Percentiles rank a stretch among this genome's conserved stretches.
phyloP scores from a whole-genome alignment of 1,284 basidiomycete species.

The Lentinula novae-zelandiae region DNA sequence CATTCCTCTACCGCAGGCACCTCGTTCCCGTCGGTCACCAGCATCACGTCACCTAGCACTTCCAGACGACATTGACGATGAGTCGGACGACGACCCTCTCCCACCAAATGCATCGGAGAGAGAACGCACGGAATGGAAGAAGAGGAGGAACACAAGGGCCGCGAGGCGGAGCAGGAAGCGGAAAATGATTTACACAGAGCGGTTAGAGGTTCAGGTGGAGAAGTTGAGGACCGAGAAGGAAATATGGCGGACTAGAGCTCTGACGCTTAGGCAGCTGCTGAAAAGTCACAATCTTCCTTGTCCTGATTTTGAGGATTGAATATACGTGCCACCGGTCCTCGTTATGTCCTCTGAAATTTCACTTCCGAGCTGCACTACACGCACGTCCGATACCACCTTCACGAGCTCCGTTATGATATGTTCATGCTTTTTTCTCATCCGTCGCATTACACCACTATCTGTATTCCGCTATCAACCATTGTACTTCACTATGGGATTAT shows the following conservation, averaged over 20 bases:
- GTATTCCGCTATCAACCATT: not conserved
- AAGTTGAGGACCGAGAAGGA: constrained; percentile 45
- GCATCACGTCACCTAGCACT: not conserved
- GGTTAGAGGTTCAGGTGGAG: constrained; percentile 52
- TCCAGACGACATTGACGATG: constrained; percentile 31
- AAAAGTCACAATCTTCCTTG: constrained; percentile 44
- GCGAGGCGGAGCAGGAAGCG: constrained; percentile 75
- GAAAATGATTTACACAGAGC: constrained; percentile 66
- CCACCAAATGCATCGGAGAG: constrained; percentile 46
- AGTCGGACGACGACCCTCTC: constrained; percentile 42
- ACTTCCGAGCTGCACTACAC: not conserved
- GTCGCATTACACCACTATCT: not conserved
- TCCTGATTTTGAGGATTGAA: constrained; percentile 30
- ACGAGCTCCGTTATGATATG: not conserved
- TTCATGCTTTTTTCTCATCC: not conserved
- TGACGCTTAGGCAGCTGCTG: constrained; percentile 41
- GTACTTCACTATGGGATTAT: not conserved
- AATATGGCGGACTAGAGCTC: constrained; percentile 46
- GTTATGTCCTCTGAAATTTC: no score
- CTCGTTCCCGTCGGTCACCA: not conserved
- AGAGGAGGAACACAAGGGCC: constrained; percentile 79
- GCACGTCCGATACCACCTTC: not conserved
- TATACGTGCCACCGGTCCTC: no score
- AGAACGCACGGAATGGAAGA: constrained; percentile 74
- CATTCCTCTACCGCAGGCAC: not conserved